phyloP scores from a whole-genome alignment of 2,329 filamentous ascomycete species.

The Sporothrix brasiliensis region DNA sequence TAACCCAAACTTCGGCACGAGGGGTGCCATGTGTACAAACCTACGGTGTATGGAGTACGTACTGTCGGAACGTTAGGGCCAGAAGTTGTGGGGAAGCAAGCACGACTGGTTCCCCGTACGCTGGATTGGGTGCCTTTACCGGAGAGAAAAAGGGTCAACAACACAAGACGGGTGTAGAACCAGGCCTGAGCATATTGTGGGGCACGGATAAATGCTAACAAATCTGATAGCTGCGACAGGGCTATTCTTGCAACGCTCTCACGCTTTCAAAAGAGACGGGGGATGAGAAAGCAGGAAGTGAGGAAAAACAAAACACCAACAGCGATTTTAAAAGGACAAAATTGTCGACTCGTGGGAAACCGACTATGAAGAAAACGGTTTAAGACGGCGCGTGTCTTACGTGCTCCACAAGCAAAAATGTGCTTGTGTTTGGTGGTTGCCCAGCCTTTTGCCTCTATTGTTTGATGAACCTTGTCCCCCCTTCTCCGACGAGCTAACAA shows the following conservation, averaged over 20 bases:
- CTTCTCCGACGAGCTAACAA: slow-evolving; percentile 1
- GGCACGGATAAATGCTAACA: neutral
- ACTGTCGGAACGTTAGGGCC: too few species aligned
- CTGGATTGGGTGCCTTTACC: slow-evolving; percentile 7
- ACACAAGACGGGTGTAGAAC: neutral
- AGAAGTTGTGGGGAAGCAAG: neutral
- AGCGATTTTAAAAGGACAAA: too few species aligned
- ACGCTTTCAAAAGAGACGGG: neutral
- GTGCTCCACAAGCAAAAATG: neutral
- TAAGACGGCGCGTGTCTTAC: neutral
- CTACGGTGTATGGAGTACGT: neutral
- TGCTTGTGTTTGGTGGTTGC: neutral
- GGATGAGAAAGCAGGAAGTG: neutral
- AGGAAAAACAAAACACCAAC: neutral
- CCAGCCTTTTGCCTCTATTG: neutral
- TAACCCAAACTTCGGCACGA: slow-evolving; percentile 10
- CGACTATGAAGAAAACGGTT: neutral
- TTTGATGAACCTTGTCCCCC: neutral
- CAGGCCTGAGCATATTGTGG: neutral
- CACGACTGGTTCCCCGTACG: slow-evolving; percentile 12
- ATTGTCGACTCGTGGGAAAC: too few species aligned
- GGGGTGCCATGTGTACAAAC: neutral
- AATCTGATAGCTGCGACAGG: neutral
- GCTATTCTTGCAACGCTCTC: neutral
- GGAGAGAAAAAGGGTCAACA: neutral